Evolutionary conservation across 768 basidiomycete species (phyloP), one percentile per base, ranked within the genome.

Genomic region (Calocybe gangraenosa): DNA sequence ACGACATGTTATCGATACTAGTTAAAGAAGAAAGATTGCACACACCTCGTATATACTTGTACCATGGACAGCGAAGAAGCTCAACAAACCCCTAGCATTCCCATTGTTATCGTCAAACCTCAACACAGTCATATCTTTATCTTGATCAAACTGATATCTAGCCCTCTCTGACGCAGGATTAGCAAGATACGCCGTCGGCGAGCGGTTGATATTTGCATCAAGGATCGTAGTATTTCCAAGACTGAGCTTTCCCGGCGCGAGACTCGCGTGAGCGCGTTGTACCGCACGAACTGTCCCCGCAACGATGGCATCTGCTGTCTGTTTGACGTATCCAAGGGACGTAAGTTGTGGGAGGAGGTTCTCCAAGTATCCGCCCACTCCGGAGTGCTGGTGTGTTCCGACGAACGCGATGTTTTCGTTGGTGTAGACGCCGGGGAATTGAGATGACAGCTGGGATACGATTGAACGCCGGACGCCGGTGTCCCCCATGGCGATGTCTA

Each of bases 401-500:
- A 82, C 78, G 49, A 90, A 79, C 2, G 87, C 87, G 46, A 86
- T 76, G 52, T 91, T 91, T n/a, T 66, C 68, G 50, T 82, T 65
- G 9, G 70, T 78, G 64, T 89, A 91, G 1, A 88, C 48, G 0
- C 78, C 79, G 1, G 82, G 78, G 57, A 75, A 86, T 35, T 73
- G 63, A 8, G 69, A 51, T 6, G 79, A 71, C 8, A 90, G 71
- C 32, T 74, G 64, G 3, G 70, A 58, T 21, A 90, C 74, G 52
- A 91, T 80, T 11, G 78, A 75, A 20, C 85, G 79, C 23, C 87
- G 81, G 30, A 87, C 66, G 19, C 86, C 87, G 2, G 77, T 79
- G 62, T 89, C 88, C 9, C 87, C 87, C 83, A 89, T 87, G 33
- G 80, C 84, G 40, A 88, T 87, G 58, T 91, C 87, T 41, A 37